Conservation (phyloP, 2,329 filamentous ascomycete genomes). For the Ophiosphaerella korrae region DNA sequence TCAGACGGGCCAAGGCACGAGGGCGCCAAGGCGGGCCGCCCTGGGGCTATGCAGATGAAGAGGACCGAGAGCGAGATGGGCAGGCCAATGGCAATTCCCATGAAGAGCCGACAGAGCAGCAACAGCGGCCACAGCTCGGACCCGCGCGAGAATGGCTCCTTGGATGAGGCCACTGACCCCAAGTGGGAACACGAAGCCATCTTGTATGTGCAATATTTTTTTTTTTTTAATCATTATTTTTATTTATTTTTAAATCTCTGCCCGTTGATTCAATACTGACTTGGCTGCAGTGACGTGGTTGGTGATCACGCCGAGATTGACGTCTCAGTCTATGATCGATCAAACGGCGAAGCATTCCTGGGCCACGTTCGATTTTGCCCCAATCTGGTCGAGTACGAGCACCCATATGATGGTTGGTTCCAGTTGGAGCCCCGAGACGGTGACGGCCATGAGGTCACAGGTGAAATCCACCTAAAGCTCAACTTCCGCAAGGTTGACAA, state of each 20-base stretch:
- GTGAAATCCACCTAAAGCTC: conserved; percentile 87
- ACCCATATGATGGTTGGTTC: conserved; percentile 83
- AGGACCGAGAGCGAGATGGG: conserved; percentile 81
- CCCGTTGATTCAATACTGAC: too few relatives aligned
- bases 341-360: conserved; percentile 84
- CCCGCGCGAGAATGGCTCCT: conserved; percentile 57
- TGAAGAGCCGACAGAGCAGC: conserved; percentile 95
- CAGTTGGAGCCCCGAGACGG: conserved; percentile 78
- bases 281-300: conserved; percentile 76
- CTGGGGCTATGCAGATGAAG: conserved; percentile 57
- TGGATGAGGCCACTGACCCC: conserved; percentile 76
- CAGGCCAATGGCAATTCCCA: conserved; percentile 89
- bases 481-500: conserved; percentile 81
- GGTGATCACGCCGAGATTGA: conserved; percentile 89
- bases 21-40: conserved; percentile 50
- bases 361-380: conserved; percentile 86
- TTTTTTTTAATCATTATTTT: too few relatives aligned
- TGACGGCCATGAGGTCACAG: conserved; percentile 75
- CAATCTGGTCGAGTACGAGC: conserved; percentile 69
- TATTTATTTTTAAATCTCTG: too few relatives aligned
- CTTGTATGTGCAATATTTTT: conserved; percentile 69
- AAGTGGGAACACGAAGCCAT: conserved; percentile 95
- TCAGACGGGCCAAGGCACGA: conserved; percentile 79
- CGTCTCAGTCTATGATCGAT: conserved; percentile 89
- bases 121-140: conserved; percentile 79